Conservation (phyloP, 1,284 basidiomycete genomes). For the Chondrostereum purpureum region DNA sequence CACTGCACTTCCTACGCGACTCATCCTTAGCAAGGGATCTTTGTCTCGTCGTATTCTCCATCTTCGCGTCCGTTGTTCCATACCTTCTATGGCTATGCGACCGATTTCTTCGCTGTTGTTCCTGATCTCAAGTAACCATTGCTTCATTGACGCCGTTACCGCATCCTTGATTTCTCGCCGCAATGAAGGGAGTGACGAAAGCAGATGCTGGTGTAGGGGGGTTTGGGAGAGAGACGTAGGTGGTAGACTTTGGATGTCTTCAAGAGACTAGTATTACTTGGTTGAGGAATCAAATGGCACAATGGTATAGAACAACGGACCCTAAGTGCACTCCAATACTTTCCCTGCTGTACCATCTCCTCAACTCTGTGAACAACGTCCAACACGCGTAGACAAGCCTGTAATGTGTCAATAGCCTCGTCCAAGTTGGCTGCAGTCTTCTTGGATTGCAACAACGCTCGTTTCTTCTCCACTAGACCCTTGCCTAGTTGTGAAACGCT, state of each 20-base stretch:
- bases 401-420: slow-evolving; percentile 92
- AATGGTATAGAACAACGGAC: slow-evolving; percentile 49
- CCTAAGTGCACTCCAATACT: slow-evolving; percentile 94
- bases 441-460: slow-evolving; percentile 80
- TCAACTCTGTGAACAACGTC: slow-evolving; percentile 94
- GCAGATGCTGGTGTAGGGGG: slow-evolving; percentile 87
- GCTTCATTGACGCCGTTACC: slow-evolving; percentile 92
- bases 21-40: slow-evolving; percentile 67
- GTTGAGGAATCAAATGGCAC: slow-evolving; percentile 16
- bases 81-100: slow-evolving; percentile 82
- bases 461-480: slow-evolving; percentile 88
- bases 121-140: slow-evolving; percentile 94
- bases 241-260: slow-evolving; percentile 90
- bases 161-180: slow-evolving; percentile 86
- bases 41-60: slow-evolving; percentile 83
- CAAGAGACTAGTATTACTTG: slow-evolving; percentile 64
- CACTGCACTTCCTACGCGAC: slow-evolving; percentile 89
- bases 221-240: slow-evolving; percentile 88
- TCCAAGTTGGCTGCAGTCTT: slow-evolving; percentile 92
- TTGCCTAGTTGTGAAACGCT: slow-evolving; percentile 75
- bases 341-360: slow-evolving; percentile 86
- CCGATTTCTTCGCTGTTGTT: slow-evolving; percentile 88
- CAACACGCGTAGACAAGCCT: slow-evolving; percentile 86
- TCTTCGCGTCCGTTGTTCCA: slow-evolving; percentile 78
- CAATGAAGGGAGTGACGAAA: slow-evolving; percentile 88